Evolutionary conservation across 2,329 filamentous ascomycete genomes (phyloP).

Genomic region (Calonectria hawksworthii): DNA sequence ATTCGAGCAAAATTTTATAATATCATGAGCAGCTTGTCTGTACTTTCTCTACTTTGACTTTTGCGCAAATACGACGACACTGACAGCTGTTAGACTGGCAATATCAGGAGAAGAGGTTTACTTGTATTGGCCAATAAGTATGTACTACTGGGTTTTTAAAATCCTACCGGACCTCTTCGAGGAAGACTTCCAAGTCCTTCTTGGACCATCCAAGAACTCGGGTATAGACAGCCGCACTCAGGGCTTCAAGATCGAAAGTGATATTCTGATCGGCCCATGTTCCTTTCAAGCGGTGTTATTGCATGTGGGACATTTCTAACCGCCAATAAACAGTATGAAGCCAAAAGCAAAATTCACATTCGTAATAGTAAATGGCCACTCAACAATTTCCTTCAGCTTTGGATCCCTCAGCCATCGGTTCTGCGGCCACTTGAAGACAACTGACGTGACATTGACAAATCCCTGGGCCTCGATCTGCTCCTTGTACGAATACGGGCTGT

Average conservation of each 20-base stretch:
- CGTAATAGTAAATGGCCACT: not conserved
- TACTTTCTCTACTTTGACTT: not conserved
- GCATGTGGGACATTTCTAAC: not conserved
- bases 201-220: conserved; percentile 44
- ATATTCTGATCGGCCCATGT: conserved; percentile 40
- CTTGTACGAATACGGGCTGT: conserved; percentile 38
- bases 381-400: conserved; percentile 61
- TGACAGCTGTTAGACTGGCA: not conserved
- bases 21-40: too few species aligned
- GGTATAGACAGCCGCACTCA: conserved; percentile 48
- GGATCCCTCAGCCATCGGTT: conserved; percentile 64
- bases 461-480: conserved; percentile 61
- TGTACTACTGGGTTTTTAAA: conserved; percentile 44
- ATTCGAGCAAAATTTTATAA: too few species aligned
- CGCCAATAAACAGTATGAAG: too few species aligned
- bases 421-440: conserved; percentile 61
- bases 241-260: conserved; percentile 40
- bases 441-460: conserved; percentile 63
- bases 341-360: too few species aligned
- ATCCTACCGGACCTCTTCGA: conserved; percentile 42
- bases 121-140: conserved; percentile 46
- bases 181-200: conserved; percentile 43
- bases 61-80: conserved; percentile 34
- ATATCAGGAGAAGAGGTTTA: not conserved
- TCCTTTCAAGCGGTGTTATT: conserved; percentile 44